Evolutionary conservation across 2,329 filamentous ascomycete genomes (phyloP).

Genomic region (Colletotrichum scovillei): DNA sequence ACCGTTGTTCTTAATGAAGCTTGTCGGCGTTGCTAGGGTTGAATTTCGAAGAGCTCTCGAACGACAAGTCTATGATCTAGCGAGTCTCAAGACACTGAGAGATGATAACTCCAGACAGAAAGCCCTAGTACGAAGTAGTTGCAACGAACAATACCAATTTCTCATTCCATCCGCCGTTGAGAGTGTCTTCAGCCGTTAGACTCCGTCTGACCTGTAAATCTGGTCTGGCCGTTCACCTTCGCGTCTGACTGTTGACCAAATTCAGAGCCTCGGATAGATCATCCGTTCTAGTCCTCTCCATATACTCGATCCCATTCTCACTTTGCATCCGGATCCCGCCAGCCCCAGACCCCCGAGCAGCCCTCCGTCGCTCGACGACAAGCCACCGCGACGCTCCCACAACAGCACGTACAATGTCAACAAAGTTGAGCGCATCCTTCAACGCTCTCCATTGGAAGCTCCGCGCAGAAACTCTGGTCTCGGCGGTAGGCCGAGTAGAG

Average conservation of each 20-base stretch:
- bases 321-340: background rate
- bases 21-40: no score
- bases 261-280: background rate
- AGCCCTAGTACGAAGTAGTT: rapidly evolving
- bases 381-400: background rate
- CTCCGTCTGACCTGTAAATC: background rate
- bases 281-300: background rate
- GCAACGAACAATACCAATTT: background rate
- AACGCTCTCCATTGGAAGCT: background rate
- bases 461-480: background rate
- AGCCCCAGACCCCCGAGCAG: background rate
- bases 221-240: background rate
- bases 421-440: background rate
- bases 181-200: background rate
- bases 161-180: background rate
- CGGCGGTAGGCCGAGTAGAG: background rate
- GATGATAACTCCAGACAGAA: no score
- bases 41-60: no score
- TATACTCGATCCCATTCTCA: background rate
- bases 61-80: no score
- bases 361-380: background rate
- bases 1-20: rapidly evolving
- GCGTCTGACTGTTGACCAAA: background rate
- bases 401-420: background rate
- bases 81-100: no score